Base-by-base conservation (phyloP, 768 basidiomycete species). In the Cystobasidium tubakii region DNA sequence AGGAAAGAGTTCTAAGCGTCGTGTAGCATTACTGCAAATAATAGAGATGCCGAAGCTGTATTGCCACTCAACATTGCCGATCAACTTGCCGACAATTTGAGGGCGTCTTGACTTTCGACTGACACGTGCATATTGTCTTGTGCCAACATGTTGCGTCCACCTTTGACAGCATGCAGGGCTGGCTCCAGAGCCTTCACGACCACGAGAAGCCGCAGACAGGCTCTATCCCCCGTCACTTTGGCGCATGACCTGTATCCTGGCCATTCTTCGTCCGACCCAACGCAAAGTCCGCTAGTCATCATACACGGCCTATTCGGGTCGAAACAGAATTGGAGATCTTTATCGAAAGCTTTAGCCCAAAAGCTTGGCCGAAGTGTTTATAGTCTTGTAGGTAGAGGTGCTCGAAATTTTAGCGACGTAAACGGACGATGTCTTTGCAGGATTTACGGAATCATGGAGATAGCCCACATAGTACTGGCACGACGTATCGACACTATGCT, bases 361-460 rank as follows among this genome's bases (percentile, higher is more conserved):
- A 86, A 87, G 64, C 83, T 91, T 0, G 81, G 84, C 1, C 83
- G 87, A 73, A 87, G 89, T 1, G 84, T 95, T 23, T 92, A 91
- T 78, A 83, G 88, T 1, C 81, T 95, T 46, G 92, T 88, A 6
- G 4, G 13, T 65, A 39, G 29, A 29, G n/a, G 60, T 33, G 9
- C 44, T 15, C 25, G 19, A 44, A 33, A 53, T 50, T 13, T 0
- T 60, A 60, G 2, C 25, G 1, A 0, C 0, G n/a, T 19, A 25
- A 25, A 21, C 67, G 2, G 36, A 39, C 44, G 54, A 55, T 15
- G 0, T 55, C 50, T n/a, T n/a, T 9, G 62, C 76, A 90, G 90
- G 90, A 96, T 81, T 83, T 95, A 27, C 84, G 93, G n/a, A 96
- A 95, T 78, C 92, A 94, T 76, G 93, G 93, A 0, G 80, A 84